Evolutionary conservation across 164 flowering plant genomes (phyloP).

Genomic region (Sedum album): DNA sequence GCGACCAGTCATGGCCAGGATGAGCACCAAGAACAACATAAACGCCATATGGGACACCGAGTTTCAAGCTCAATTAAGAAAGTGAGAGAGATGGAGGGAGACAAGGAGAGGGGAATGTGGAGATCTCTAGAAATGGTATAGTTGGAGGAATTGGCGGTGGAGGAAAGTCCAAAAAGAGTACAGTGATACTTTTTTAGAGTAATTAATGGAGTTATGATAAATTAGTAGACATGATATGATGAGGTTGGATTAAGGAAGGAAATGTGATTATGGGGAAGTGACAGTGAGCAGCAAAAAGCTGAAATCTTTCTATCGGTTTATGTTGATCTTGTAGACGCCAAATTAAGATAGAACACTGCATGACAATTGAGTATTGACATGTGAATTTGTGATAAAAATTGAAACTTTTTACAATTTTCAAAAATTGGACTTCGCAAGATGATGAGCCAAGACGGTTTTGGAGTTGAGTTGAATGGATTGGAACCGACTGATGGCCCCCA

Average conservation of each 20-base stretch:
- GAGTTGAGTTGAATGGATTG: background rate
- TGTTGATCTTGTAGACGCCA: background rate
- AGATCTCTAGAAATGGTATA: background rate
- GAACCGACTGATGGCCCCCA: background rate
- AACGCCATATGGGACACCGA: slow-evolving; percentile 8
- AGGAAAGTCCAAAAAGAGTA: slow-evolving; percentile 2
- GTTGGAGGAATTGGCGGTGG: slow-evolving; percentile 2
- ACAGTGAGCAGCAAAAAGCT: background rate
- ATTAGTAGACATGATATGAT: background rate
- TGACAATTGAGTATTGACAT: too few species aligned
- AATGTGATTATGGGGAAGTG: background rate
- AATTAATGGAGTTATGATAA: background rate
- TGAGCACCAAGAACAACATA: slow-evolving; percentile 23
- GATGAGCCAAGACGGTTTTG: background rate
- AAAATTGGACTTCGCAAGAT: too few species aligned
- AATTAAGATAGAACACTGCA: background rate
- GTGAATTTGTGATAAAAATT: background rate
- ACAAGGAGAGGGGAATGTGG: background rate
- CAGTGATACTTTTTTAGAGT: background rate
- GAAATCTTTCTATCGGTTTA: background rate
- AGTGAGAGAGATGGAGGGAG: background rate
- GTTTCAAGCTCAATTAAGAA: background rate
- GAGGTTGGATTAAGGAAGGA: background rate
- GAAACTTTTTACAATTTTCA: background rate
- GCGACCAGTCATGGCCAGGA: slow-evolving; percentile 32